Evolutionary conservation across 805 yeast genomes (phyloP).

Genomic region (Ogataea paradorogensis): DNA sequence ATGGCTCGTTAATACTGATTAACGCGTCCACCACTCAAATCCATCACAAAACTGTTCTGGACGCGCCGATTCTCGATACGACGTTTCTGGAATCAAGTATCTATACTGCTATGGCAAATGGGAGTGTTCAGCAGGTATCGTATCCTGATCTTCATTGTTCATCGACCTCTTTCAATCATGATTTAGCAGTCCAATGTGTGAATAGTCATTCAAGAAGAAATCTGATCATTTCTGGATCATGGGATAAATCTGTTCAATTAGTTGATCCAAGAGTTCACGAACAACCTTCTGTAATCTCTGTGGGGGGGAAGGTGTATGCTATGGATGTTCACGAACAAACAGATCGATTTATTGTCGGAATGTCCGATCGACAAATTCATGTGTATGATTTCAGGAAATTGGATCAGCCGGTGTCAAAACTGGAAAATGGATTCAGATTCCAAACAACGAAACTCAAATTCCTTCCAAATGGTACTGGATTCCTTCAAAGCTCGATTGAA

Average conservation of each 20-base stretch:
- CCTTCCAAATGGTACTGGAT: slow-evolving; percentile 56
- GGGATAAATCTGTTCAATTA: slow-evolving; percentile 53
- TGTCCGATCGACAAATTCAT: slow-evolving; percentile 50
- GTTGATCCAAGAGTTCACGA: slow-evolving; percentile 40
- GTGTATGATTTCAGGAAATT: slow-evolving; percentile 45
- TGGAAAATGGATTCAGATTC: slow-evolving; percentile 37
- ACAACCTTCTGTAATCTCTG: slow-evolving; percentile 16
- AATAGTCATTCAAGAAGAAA: slow-evolving; percentile 28
- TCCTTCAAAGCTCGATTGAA: slow-evolving; percentile 68
- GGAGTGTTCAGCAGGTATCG: slow-evolving; percentile 44
- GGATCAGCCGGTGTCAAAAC: slow-evolving; percentile 3
- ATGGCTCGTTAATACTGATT: slow-evolving; percentile 15
- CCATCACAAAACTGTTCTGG: slow-evolving; percentile 4
- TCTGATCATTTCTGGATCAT: slow-evolving; percentile 52
- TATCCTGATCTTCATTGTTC: slow-evolving; percentile 12
- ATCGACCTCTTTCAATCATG: slow-evolving; percentile 28
- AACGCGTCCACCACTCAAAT: slow-evolving; percentile 5
- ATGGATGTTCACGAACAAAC: slow-evolving; percentile 48
- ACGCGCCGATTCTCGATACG: slow-evolving; percentile 15
- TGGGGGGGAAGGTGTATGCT: slow-evolving; percentile 54
- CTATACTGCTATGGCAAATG: slow-evolving; percentile 47
- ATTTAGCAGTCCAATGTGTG: slow-evolving; percentile 39
- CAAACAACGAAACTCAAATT: slow-evolving; percentile 59
- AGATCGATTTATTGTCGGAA: slow-evolving; percentile 45
- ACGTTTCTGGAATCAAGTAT: slow-evolving; percentile 4